Evolutionary conservation across 2,329 filamentous ascomycete species (phyloP), one percentile per base, ranked within the genome.

Genomic region (Graphilbum sp.): DNA sequence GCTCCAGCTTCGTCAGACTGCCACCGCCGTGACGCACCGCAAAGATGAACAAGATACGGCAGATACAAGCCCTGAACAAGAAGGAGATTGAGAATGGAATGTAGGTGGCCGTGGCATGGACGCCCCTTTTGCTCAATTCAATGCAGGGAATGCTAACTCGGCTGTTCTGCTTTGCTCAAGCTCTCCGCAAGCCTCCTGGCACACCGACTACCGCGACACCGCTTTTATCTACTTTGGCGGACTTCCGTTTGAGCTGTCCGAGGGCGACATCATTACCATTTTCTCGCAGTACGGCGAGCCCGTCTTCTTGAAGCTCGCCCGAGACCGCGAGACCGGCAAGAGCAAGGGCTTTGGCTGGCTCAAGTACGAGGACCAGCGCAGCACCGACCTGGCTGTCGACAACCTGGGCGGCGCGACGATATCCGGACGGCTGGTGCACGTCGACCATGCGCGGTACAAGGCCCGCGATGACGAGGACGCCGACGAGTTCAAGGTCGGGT

Each of bases 281-380:
- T 98, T 96, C 64, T 94, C 86, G 7, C 90, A 98, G 57, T 98
- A 79, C 54, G 90, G 90, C 49, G 88, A 96, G 54, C 92, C 92
- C 2, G 83, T 87, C 3, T 92, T 88, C 59, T 69, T 98, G 42
- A 92, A 95, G 50, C 73, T 98, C 12, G 77, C 80, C 35, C 84
- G 90, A 52, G 90, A 98, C 66, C 90, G 90, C 54, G 92, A 96
- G 55, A 92, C 87, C 0, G 90, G 90, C 44, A 95, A 94, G 60
- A 92, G 83, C 44, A 81, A 80, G 47, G 90, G 90, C 1, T 98
- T 96, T 54, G 86, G 81, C 3, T 98, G 92, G 69, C 69, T 98
- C 41, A 98, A 98, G 55, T 98, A 96, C 59, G 90, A 98, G 56
- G 88, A 98, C 58, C 90, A 98, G 63, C 72, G 88, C 48, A 95